Base-by-base conservation (phyloP, 2,329 filamentous ascomycete genomes). In the Aspergillus hortae region DNA sequence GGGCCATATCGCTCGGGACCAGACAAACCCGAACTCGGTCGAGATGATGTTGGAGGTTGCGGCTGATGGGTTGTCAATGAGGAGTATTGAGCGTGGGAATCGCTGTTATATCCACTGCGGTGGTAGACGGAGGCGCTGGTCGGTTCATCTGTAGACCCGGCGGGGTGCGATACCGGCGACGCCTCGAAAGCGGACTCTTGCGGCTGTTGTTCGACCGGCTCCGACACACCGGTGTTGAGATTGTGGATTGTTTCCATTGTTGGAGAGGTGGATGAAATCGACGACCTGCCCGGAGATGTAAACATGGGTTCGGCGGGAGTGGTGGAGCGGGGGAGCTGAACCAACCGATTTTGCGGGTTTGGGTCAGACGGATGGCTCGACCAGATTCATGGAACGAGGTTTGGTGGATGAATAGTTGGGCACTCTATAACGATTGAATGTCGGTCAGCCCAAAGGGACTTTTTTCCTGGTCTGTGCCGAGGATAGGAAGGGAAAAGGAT, bases 1-100 rank as follows among this genome's bases (percentile, higher is more conserved):
- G 76, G 66, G 46, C 72, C 68, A 61, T 79, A 76, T 58, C 70
- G 67, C 49, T 75, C 72, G 14, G 71, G 66, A 14, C 68, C 69
- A 19, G 78, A 79, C 55, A 80, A 65, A 25, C 75, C 76, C 36
- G 80, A 82, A 49, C 72, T 74, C 4, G 81, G 80, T 62, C 76
- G 73, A 35, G 65, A 70, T 12, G 70, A 60, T 41, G 73, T 66
- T 38, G 67, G 64, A 17, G 64, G 61, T 35, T 65, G 67, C 42
- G 74, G 71, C 49, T 76, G 74, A 49, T 74, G 67, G 32, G 59
- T 67, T 51, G 74, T 63, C 12, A 62, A 72, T 14, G 75, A 71
- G 54, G 75, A 69, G 61, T 79, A 79, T 48, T 81, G 80, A 14
- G 78, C 75, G 47, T 65, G 67, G 17, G 74, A 73, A 58, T 76